Conservation (phyloP, 2,329 filamentous ascomycete genomes). For the Myriosclerotinia duriaeana region DNA sequence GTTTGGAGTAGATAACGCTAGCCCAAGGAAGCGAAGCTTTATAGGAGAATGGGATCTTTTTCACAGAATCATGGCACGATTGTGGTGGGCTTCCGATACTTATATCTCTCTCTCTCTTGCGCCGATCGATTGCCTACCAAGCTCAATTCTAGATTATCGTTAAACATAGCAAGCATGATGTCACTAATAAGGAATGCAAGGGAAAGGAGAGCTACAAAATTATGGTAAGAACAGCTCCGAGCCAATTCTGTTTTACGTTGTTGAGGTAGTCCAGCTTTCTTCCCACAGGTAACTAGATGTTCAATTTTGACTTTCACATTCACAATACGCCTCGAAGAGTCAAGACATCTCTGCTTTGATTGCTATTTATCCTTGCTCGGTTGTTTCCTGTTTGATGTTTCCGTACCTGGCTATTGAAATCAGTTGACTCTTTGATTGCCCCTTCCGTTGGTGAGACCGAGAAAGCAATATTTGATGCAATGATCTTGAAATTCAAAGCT, state of each 20-base stretch:
- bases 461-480: not conserved
- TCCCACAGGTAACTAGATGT: not conserved
- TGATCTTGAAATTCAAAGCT: not conserved
- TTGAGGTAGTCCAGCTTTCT: not conserved
- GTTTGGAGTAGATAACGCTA: too few species aligned
- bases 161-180: too few species aligned
- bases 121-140: too few species aligned
- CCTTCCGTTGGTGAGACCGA: not conserved
- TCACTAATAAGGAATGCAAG: too few species aligned
- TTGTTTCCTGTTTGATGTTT: not conserved
- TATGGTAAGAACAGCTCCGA: not conserved
- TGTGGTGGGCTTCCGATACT: too few species aligned
- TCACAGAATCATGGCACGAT: too few species aligned
- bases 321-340: not conserved
- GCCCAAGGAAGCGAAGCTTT: too few species aligned
- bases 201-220: not conserved
- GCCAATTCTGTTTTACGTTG: not conserved
- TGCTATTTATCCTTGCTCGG: not conserved
- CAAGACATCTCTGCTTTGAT: not conserved
- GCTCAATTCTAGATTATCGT: too few species aligned
- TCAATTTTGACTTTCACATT: not conserved
- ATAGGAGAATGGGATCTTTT: too few species aligned
- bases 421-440: not conserved
- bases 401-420: not conserved
- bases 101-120: too few species aligned